A percentile compares a stretch with the other conserved stretches of the same genome.
These are phyloP conservation scores for Ogataea populi-albae DNA, from an alignment of 805 yeast species.

Conservation along the genomic window DNA sequence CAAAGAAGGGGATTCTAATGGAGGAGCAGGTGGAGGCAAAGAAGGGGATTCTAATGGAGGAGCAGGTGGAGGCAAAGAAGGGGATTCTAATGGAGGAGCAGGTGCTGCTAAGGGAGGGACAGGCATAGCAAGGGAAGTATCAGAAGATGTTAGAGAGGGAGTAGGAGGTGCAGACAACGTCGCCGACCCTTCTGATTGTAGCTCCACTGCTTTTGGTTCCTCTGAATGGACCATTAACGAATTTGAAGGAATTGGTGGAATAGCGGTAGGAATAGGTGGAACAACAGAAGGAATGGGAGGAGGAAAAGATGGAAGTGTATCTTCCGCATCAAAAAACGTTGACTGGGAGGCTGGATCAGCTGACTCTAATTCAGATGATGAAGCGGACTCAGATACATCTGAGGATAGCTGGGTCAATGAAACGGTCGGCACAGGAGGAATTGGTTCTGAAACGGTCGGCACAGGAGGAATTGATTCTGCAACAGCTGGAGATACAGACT, in stretches of 20 bases:
- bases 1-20: slow-evolving; percentile 23
- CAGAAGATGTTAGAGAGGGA: slow-evolving; percentile 15
- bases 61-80: slow-evolving; percentile 1
- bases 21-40: slow-evolving; percentile 24
- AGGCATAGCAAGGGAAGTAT: slow-evolving; percentile 11
- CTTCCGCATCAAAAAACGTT: slow-evolving; percentile 2
- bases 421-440: slow-evolving; percentile 1
- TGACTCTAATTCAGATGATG: not conserved
- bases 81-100: slow-evolving; percentile 14
- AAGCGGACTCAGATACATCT: not conserved
- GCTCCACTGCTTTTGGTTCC: no score
- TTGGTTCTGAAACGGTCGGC: not conserved
- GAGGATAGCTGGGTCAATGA: no score
- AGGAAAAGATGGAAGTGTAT: not conserved
- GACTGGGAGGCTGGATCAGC: slow-evolving; percentile 2
- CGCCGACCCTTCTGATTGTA: no score
- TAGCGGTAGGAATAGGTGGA: slow-evolving; percentile 24
- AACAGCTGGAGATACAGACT: slow-evolving; percentile 18
- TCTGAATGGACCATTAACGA: no score
- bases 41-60: slow-evolving; percentile 16
- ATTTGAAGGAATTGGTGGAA: slow-evolving; percentile 24
- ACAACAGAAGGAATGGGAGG: slow-evolving; percentile 19
- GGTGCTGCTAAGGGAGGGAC: slow-evolving; percentile 29
- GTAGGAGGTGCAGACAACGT: slow-evolving; percentile 5
- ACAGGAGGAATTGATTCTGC: slow-evolving; percentile 11